These are phyloP conservation scores for Platanthera guangdongensis DNA, from an alignment of 106 monocot species.

Conservation along the genomic window DNA sequence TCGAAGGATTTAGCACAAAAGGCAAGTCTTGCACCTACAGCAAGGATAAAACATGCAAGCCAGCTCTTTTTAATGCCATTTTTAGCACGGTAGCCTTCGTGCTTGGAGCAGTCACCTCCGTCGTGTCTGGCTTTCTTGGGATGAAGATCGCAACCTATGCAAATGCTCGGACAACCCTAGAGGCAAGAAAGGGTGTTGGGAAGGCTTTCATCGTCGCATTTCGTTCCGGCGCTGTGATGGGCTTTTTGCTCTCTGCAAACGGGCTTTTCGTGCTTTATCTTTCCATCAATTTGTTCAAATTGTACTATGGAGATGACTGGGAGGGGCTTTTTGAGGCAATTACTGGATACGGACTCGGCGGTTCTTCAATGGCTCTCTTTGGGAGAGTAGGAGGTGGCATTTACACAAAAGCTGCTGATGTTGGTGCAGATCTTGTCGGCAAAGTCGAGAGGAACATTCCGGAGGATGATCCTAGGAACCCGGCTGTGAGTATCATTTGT, in stretches of 20 bases:
- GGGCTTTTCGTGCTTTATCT: conserved; percentile 62
- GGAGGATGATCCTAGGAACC: conserved; percentile 73
- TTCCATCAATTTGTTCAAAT: conserved; percentile 51
- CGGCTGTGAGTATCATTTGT: conserved; percentile 40
- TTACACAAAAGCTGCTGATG: conserved; percentile 75
- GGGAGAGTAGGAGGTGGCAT: conserved; percentile 70
- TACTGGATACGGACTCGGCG: conserved; percentile 74
- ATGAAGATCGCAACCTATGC: conserved; percentile 79
- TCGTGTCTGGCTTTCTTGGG: conserved; percentile 61
- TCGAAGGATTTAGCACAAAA: conserved; percentile 71
- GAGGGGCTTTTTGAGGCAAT: conserved; percentile 67
- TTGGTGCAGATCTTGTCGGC: conserved; percentile 77
- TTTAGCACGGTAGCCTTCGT: conserved; percentile 62
- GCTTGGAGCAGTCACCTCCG: conserved; percentile 58
- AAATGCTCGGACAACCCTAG: conserved; percentile 60
- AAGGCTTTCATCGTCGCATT: conserved; percentile 61
- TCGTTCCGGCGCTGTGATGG: conserved; percentile 66
- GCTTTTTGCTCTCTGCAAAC: conserved; percentile 58
- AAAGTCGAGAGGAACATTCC: conserved; percentile 77
- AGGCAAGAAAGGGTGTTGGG: conserved; percentile 76
- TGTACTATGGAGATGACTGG: conserved; percentile 72
- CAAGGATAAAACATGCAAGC: conserved; percentile 63
- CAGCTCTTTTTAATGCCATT: conserved; percentile 55
- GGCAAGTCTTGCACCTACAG: conserved; percentile 58
- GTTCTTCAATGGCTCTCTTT: conserved; percentile 76